phyloP scores from a whole-genome alignment of 805 yeast genomes.

The Candida insectalens region DNA sequence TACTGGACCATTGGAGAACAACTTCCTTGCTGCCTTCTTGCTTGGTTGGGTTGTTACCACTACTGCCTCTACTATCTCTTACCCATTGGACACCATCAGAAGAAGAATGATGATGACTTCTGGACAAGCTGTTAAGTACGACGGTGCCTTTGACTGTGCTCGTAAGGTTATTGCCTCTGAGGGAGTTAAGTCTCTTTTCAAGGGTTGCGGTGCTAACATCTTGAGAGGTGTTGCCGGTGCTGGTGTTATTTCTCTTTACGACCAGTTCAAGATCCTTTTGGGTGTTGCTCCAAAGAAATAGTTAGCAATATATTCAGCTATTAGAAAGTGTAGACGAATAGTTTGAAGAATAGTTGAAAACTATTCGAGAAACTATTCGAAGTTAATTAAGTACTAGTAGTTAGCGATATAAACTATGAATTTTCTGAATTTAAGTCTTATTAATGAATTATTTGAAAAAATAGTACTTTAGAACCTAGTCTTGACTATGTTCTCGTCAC shows the following conservation, averaged over 20 bases:
- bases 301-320: no score
- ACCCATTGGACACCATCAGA: constrained; percentile 98
- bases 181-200: constrained; percentile 89
- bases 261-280: constrained; percentile 70
- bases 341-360: no score
- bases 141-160: constrained; percentile 93
- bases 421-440: no score
- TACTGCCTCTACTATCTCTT: constrained; percentile 97
- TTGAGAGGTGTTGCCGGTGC: constrained; percentile 99
- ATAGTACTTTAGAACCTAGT: no score
- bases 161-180: constrained; percentile 88
- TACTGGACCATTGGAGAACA: constrained; percentile 90
- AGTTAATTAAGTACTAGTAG: no score
- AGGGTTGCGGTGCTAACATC: constrained; percentile 99
- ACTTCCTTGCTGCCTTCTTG: constrained; percentile 90
- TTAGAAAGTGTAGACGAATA: no score
- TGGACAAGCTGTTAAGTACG: constrained; percentile 95
- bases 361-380: no score
- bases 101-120: constrained; percentile 99
- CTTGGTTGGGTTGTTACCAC: constrained; percentile 98
- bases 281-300: no score
- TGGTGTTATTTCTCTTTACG: constrained; percentile 97
- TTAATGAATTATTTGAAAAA: no score
- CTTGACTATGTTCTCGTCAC: no score
- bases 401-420: no score